phyloP scores from a whole-genome alignment of 495 filamentous ascomycete genomes.

The Talaromyces thailandensis region DNA sequence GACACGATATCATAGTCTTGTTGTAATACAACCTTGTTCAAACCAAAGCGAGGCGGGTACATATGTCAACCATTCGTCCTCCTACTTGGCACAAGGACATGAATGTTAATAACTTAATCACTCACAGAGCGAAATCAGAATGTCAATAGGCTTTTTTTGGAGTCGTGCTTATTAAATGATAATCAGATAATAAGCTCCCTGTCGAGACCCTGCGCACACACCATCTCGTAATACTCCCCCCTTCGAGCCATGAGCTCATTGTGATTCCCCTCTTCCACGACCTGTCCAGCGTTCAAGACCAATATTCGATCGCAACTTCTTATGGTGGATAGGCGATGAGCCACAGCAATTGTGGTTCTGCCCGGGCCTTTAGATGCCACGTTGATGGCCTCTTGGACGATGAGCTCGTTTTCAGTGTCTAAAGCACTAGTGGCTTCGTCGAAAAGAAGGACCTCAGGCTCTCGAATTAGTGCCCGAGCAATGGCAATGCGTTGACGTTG shows the following conservation, averaged over 20 bases:
- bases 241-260: constrained; percentile 35
- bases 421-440: constrained; percentile 63
- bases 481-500: constrained; percentile 63
- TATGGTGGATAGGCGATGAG: constrained; percentile 56
- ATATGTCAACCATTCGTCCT: no score
- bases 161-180: background rate
- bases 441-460: constrained; percentile 52
- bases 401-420: constrained; percentile 54
- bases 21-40: background rate
- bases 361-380: constrained; percentile 30
- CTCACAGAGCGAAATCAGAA: background rate
- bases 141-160: background rate
- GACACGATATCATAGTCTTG: background rate
- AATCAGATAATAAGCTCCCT: background rate
- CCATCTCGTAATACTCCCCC: background rate
- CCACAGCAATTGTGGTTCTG: constrained; percentile 53
- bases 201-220: background rate
- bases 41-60: background rate
- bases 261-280: constrained; percentile 59
- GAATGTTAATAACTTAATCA: no score
- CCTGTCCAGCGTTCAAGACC: constrained; percentile 52
- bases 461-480: constrained; percentile 55
- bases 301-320: constrained; percentile 62
- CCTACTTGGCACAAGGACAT: no score
- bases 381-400: constrained; percentile 58